phyloP scores from a whole-genome alignment of 176 grass and related monocot genomes.

The Otatea glauca region DNA sequence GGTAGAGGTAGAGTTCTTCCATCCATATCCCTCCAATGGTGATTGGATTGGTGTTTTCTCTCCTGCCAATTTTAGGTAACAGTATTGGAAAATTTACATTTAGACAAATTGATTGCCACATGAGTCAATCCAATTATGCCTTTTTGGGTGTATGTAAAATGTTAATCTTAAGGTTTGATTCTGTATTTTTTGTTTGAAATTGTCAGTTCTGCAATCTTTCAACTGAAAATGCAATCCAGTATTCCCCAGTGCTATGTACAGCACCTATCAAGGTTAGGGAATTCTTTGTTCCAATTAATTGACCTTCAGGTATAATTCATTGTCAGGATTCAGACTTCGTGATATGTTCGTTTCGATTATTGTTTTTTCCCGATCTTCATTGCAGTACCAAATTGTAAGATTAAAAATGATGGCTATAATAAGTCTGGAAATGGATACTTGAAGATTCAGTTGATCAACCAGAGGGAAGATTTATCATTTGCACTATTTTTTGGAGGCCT shows the following conservation, averaged over 20 bases:
- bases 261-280: conserved; percentile 66
- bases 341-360: not conserved
- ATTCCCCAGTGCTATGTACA: conserved; percentile 60
- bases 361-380: conserved; percentile 6
- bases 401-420: no score
- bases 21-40: conserved; percentile 56
- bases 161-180: not conserved
- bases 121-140: not conserved
- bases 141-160: not conserved
- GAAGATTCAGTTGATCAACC: conserved; percentile 46
- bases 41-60: conserved; percentile 89
- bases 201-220: conserved; percentile 57
- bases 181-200: conserved; percentile 26
- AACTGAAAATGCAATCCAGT: conserved; percentile 43
- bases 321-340: not conserved
- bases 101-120: not conserved
- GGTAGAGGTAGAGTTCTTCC: conserved; percentile 72
- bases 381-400: conserved; percentile 55
- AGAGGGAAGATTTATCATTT: no score
- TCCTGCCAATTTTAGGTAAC: conserved; percentile 80
- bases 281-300: not conserved
- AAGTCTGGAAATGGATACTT: not conserved
- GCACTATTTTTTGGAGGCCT: no score
- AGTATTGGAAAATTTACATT: not conserved
- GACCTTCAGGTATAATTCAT: not conserved